Percentiles rank a stretch among this genome's conserved stretches.
These are phyloP conservation scores for Brettanomyces nanus DNA, from an alignment of 805 yeast genomes.

Conservation along the genomic window DNA sequence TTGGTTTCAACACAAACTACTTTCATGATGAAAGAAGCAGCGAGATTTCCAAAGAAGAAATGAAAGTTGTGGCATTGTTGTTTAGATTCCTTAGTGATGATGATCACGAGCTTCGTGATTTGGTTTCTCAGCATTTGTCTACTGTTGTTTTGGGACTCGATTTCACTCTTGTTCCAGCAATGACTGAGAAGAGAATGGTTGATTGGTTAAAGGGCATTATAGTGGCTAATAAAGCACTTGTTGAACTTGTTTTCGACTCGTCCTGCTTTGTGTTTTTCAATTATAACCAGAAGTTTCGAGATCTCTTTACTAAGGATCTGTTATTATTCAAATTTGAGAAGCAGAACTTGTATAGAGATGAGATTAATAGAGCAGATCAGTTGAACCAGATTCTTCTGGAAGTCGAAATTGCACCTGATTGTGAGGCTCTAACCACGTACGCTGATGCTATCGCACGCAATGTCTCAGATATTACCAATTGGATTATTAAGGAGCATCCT, in stretches of 20 bases:
- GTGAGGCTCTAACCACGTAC: neutral
- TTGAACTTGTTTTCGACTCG: constrained; percentile 3
- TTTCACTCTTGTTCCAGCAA: constrained; percentile 24
- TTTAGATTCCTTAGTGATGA: constrained; percentile 51
- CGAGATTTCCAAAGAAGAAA: neutral
- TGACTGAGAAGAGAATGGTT: constrained; percentile 22
- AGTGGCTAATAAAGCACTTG: neutral
- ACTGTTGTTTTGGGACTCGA: constrained; percentile 18
- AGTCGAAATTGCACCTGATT: neutral
- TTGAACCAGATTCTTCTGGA: constrained; percentile 5
- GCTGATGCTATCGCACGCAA: constrained; percentile 1
- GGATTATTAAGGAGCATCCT: constrained; percentile 6
- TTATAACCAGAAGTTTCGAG: constrained; percentile 5
- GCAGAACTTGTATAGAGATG: constrained; percentile 57
- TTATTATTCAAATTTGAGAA: constrained; percentile 60
- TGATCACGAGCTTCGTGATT: constrained; percentile 48
- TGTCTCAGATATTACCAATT: constrained; percentile 4
- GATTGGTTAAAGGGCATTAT: constrained; percentile 4
- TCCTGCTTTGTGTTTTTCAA: constrained; percentile 6
- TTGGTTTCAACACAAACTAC: constrained; percentile 21
- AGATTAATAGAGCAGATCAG: constrained; percentile 20
- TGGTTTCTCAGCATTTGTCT: constrained; percentile 36
- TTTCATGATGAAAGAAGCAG: neutral
- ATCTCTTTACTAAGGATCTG: constrained; percentile 14
- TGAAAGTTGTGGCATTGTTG: constrained; percentile 5